Conservation (phyloP, 2,329 filamentous ascomycete species). For the Alternaria gansuensis region DNA sequence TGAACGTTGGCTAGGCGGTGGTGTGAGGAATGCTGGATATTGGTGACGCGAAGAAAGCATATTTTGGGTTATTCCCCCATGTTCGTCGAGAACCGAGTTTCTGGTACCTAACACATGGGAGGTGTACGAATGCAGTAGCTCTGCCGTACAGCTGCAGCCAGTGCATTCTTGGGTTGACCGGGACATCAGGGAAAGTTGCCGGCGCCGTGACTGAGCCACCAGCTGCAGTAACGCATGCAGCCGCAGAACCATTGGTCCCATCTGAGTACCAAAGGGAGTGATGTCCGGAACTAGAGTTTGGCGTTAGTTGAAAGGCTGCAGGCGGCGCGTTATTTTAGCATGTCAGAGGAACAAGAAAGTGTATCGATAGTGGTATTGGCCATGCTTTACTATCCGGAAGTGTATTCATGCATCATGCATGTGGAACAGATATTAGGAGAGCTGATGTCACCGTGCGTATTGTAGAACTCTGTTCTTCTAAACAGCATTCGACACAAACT, state of each 20-base stretch:
- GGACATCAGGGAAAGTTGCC: conserved; percentile 18
- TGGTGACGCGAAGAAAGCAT: conserved; percentile 6
- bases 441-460: conserved; percentile 5
- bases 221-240: conserved; percentile 2
- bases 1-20: neutral
- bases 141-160: conserved; percentile 11
- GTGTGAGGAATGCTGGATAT: conserved; percentile 7
- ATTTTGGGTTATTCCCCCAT: neutral
- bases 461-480: conserved; percentile 5
- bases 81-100: conserved; percentile 5
- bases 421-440: conserved; percentile 4
- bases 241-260: conserved; percentile 1
- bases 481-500: neutral
- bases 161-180: conserved; percentile 15
- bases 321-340: conserved; percentile 17
- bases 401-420: conserved; percentile 10
- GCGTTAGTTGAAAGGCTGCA: conserved; percentile 3
- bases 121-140: conserved; percentile 17
- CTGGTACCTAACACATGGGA: conserved; percentile 7
- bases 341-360: conserved; percentile 28
- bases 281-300: neutral
- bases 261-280: conserved; percentile 2
- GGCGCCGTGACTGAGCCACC: conserved; percentile 1
- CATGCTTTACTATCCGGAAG: conserved; percentile 19
- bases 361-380: conserved; percentile 28